phyloP scores from a whole-genome alignment of 805 yeast genomes.

The Lipomyces yamadae region DNA sequence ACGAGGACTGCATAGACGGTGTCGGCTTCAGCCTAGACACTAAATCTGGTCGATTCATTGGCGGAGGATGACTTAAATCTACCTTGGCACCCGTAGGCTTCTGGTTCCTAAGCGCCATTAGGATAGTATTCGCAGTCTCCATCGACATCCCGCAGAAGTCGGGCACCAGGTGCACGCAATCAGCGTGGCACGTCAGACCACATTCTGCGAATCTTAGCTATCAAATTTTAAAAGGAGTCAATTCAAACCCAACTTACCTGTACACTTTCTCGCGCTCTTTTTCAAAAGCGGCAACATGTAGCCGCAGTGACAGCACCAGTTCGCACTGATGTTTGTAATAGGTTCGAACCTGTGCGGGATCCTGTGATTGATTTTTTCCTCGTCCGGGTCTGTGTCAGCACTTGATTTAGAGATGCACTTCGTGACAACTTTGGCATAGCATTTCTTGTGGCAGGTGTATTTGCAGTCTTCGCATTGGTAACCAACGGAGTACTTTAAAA shows the following conservation, averaged over 20 bases:
- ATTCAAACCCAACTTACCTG: constrained; percentile 40
- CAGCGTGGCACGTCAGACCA: constrained; percentile 92
- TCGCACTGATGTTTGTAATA: constrained; percentile 90
- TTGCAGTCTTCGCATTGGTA: constrained; percentile 81
- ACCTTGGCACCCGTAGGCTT: constrained; percentile 22
- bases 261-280: constrained; percentile 74
- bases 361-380: constrained; percentile 88
- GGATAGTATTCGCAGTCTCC: constrained; percentile 91
- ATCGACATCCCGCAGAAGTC: constrained; percentile 98
- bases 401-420: constrained; percentile 78
- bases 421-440: constrained; percentile 77
- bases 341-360: constrained; percentile 97
- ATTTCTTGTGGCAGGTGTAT: constrained; percentile 76
- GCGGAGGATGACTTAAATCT: constrained; percentile 8
- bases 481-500: constrained; percentile 77
- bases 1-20: not conserved
- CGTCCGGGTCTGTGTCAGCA: constrained; percentile 65
- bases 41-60: constrained; percentile 3
- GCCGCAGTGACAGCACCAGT: constrained; percentile 99
- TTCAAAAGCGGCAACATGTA: constrained; percentile 93
- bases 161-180: constrained; percentile 93
- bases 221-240: not conserved
- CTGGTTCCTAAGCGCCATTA: constrained; percentile 59
- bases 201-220: constrained; percentile 58
- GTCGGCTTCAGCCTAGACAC: constrained; percentile 4